These are phyloP conservation scores for Ophiostoma sp. DNA, from an alignment of 2,329 filamentous ascomycete genomes.

Conservation along the genomic window DNA sequence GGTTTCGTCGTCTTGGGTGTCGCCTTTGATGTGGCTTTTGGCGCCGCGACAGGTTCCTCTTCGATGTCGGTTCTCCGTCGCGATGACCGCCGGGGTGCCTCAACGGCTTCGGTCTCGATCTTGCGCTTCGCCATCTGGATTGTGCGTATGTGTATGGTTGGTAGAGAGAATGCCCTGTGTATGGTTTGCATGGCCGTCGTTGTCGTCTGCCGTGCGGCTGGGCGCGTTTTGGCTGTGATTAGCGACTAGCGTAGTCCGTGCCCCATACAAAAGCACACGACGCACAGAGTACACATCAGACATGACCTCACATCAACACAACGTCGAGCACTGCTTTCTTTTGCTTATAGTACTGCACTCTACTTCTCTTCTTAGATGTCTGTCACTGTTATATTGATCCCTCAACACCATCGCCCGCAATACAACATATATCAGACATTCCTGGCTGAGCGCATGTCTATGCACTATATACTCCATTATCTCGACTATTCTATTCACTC, in stretches of 20 bases:
- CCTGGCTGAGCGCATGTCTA: no score
- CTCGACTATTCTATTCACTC: neutral
- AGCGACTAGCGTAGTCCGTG: neutral
- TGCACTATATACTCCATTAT: no score
- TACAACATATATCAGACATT: no score
- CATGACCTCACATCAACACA: no score
- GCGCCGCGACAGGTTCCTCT: neutral
- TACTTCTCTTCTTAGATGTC: no score
- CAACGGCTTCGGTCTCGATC: neutral
- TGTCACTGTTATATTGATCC: no score
- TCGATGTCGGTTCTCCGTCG: neutral
- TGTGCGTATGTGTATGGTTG: neutral
- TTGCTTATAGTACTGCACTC: no score
- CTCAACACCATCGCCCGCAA: no score
- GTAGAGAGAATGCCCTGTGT: neutral
- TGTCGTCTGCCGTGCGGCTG: neutral
- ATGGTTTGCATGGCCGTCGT: neutral
- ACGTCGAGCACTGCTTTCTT: no score
- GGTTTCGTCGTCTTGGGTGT: neutral
- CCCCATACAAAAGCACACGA: neutral
- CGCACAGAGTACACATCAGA: no score
- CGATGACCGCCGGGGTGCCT: slow-evolving; percentile 1
- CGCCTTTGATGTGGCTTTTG: slow-evolving; percentile 2
- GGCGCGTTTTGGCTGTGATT: neutral
- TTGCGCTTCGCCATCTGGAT: slow-evolving; percentile 8